These are phyloP conservation scores for Colletotrichum musae DNA, from an alignment of 2,329 filamentous ascomycete species.

Conservation along the genomic window DNA sequence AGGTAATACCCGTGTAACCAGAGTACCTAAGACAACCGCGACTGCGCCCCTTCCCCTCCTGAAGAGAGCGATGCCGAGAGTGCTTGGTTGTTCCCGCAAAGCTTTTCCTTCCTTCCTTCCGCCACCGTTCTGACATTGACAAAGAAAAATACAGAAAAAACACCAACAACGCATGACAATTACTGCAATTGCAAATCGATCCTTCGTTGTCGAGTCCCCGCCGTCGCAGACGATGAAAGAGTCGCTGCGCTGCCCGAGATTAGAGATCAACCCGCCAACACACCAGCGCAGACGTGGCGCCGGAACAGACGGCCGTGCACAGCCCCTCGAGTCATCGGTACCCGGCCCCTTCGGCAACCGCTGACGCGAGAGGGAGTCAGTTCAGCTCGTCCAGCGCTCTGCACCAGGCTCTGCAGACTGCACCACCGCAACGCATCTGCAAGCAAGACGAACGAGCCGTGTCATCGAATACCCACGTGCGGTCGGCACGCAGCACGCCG, in stretches of 20 bases:
- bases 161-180: too few species aligned
- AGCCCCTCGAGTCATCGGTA: conserved; percentile 17
- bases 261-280: conserved; percentile 16
- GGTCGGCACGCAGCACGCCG: not conserved
- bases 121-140: not conserved
- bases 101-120: not conserved
- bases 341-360: conserved; percentile 21
- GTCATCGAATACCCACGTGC: not conserved
- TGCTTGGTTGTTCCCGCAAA: not conserved
- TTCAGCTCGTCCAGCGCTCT: not conserved
- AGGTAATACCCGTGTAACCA: too few species aligned
- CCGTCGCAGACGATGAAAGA: conserved; percentile 1
- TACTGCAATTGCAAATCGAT: too few species aligned
- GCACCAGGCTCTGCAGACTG: not conserved
- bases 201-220: too few species aligned
- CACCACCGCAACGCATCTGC: not conserved
- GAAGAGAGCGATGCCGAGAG: not conserved
- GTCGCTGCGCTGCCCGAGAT: conserved; percentile 6
- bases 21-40: too few species aligned
- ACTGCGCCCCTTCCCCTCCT: not conserved
- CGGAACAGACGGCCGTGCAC: conserved; percentile 32
- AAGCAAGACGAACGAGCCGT: not conserved
- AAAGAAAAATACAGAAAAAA: too few species aligned
- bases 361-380: not conserved
- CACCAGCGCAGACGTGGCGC: conserved; percentile 25